These are phyloP conservation scores for Carex scoparia DNA, from an alignment of 176 grass and related monocot genomes.

Conservation along the genomic window DNA sequence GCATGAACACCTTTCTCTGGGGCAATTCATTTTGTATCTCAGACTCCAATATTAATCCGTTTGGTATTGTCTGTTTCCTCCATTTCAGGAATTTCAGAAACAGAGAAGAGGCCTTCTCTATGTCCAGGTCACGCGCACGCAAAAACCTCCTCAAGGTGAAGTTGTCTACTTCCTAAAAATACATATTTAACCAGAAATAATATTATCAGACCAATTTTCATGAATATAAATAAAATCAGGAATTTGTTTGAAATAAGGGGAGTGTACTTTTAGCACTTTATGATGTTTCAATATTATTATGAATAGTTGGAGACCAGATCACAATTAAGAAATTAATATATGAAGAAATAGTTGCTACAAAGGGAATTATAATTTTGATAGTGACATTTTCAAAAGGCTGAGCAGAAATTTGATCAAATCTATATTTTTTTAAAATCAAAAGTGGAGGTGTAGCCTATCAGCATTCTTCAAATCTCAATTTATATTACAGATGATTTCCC, in stretches of 20 bases:
- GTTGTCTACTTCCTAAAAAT: slow-evolving; percentile 59
- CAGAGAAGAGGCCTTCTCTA: slow-evolving; percentile 53
- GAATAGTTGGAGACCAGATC: too few relatives aligned
- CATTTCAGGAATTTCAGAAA: slow-evolving; percentile 60
- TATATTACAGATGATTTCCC: too few relatives aligned
- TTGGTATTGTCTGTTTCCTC: slow-evolving; percentile 50
- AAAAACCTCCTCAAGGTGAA: slow-evolving; percentile 70
- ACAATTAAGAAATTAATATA: too few relatives aligned
- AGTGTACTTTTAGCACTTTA: neutral
- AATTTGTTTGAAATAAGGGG: neutral
- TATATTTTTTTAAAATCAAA: too few relatives aligned
- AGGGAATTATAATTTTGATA: slow-evolving; percentile 34
- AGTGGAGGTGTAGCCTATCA: too few relatives aligned
- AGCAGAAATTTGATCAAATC: neutral
- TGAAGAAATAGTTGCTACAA: slow-evolving; percentile 17
- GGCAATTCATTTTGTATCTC: slow-evolving; percentile 42
- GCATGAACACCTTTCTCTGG: slow-evolving; percentile 47
- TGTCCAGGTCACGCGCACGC: slow-evolving; percentile 53
- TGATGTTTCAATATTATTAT: neutral
- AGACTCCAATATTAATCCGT: slow-evolving; percentile 48
- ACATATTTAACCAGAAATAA: neutral
- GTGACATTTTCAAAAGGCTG: neutral
- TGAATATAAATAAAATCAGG: neutral
- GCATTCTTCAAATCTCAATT: too few relatives aligned
- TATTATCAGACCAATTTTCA: neutral